Evolutionary conservation across 23 red algal genomes (phyloP), one percentile per base, ranked within the genome.

Genomic region (Gracilaria gracilis): DNA sequence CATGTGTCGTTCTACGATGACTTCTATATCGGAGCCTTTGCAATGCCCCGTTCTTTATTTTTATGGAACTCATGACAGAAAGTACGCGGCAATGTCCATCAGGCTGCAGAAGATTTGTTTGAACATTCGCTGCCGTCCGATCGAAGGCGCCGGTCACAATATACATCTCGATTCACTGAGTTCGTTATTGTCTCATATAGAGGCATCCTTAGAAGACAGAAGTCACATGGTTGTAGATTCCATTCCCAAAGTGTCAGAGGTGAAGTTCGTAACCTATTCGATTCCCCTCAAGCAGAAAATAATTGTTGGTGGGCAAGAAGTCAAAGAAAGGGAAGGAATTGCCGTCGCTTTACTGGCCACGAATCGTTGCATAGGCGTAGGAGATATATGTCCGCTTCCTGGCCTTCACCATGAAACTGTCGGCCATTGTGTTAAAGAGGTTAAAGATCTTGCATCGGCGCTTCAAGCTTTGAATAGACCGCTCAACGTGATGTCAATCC

Each of bases 331-430:
- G 29, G 61, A 91, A 51, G 88, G 88, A 27, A 32, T 83, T 12
- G 24, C 83, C 2, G 61, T 91, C 37, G 57, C 66, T 64, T 33
- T 91, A 2, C 14, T 39, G 21, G 34, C 57, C 16, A 61, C 9
- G 5, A 72, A 76, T 31, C 48, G 58, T 9, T 36, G 24, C 7
- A 27, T 46, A 16, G 88, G 88, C 4, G 57, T 91, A 3, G 88
- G 88, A 19, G 88, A 91, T 47, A 55, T 91, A 9, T 81, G 76
- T 9, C 88, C 88, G 24, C 76, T 91, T 27, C 88, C 88, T 31
- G 88, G 88, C 7, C 65, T 91, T 49, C 88, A 91, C 50, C 17
- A 58, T 20, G 69, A 89, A 72, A 24, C 17, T 48, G 46, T 80
- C 38, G 21, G 65, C 34, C 42, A 21, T 1, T 77, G 71, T 62